Conservation (phyloP, 352 stramenopile species). For the Lagenidium giganteum region DNA sequence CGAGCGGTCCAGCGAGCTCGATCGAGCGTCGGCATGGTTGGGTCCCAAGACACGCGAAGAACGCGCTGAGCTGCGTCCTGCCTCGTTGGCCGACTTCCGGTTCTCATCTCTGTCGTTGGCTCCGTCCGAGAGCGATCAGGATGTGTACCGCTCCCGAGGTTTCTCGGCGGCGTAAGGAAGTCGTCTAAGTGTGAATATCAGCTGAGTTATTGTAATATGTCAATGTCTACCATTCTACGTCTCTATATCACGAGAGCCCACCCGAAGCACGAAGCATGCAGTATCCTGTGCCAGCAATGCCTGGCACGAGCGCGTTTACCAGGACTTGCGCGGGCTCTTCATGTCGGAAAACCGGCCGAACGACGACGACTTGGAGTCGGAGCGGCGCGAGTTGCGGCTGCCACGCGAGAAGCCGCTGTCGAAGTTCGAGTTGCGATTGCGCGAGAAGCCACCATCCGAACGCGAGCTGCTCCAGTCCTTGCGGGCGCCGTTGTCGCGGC, state of each 20-base stretch:
- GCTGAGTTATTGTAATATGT: too few species aligned
- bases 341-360: constrained; percentile 38
- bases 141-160: constrained; percentile 10
- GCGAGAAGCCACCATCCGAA: constrained; percentile 23
- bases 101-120: constrained; percentile 21
- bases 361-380: constrained; percentile 13
- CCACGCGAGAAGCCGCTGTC: constrained; percentile 41
- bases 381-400: constrained; percentile 14
- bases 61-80: constrained; percentile 57
- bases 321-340: too few species aligned
- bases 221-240: too few species aligned
- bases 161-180: constrained; percentile 12
- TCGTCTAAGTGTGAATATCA: too few species aligned
- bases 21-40: constrained; percentile 26
- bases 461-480: constrained; percentile 21
- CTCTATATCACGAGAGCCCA: too few species aligned
- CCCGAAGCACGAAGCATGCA: too few species aligned
- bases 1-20: constrained; percentile 34
- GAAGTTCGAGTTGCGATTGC: constrained; percentile 22
- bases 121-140: too few species aligned
- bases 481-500: constrained; percentile 21
- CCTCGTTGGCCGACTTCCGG: constrained; percentile 65
- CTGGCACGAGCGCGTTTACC: too few species aligned
- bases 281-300: too few species aligned
- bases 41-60: constrained; percentile 59